Base-by-base conservation (phyloP, 2,329 filamentous ascomycete species). In the Emmonsiellopsis sp. region DNA sequence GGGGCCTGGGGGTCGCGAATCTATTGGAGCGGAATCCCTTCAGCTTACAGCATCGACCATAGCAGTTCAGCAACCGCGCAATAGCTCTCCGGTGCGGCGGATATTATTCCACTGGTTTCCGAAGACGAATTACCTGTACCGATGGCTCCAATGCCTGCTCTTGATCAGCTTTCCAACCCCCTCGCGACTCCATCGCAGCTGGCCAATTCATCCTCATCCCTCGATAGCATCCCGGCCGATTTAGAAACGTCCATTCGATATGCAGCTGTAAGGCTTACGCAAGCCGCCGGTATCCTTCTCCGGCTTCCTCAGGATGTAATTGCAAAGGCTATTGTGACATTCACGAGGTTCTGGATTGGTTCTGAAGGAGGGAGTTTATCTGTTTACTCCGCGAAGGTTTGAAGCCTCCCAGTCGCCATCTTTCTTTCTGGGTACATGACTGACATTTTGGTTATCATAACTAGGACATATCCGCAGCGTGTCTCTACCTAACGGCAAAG, bases 261-360 rank as follows among this genome's bases (percentile, higher is more conserved):
- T 58, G 71, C 73, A 2, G 71, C 71, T 11, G 67, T 66, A 5
- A 67, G 70, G 54, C 67, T 77, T 30, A 77, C 73, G 1, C 74
- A 76, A 56, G 66, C 73, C 2, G 75, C 75, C 8, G 75, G 75
- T 1, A 79, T 94, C 50, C 80, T 97, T 15, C 79, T 98, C 2
- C 82, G 88, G 47, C 77, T 97, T 40, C 87, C 89, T 6, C 90
- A 95, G 67, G 88, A 90, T 61, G 82, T 89, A 40, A 88, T 93
- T 40, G 87, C 90, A 4, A 87, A 90, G 64, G 89, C 91, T 2
- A 88, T 91, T 64, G 83, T 96, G 41, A 72, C 93, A 0, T 81
- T 95, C 35, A 85, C 86, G 50, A 81, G 92, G 11, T 93, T 89
- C 71, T 95, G 87, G 85, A 73, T 89, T 31, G 73, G 72, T 0